Evolutionary conservation across 179 eudicot species (phyloP).

Genomic region (Silene vulgaris): DNA sequence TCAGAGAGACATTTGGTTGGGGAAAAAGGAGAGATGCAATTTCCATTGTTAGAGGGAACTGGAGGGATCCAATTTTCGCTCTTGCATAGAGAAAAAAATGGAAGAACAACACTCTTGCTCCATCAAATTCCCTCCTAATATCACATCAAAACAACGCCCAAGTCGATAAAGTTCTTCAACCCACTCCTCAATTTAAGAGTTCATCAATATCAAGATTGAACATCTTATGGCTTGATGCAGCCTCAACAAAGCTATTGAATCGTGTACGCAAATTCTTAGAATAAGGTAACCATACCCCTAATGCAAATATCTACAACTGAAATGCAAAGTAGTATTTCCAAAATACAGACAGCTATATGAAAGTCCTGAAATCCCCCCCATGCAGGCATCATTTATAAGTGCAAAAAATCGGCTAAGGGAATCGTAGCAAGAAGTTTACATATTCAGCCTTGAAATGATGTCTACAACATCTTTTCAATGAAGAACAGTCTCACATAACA

Average conservation of each 20-base stretch:
- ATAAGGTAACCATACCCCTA: neutral
- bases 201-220: constrained; percentile 1
- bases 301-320: neutral
- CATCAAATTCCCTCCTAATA: neutral
- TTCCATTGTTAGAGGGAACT: neutral
- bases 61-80: neutral
- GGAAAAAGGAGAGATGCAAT: neutral
- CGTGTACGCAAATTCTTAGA: neutral
- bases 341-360: neutral
- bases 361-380: neutral
- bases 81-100: neutral
- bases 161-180: neutral
- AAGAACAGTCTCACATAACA: neutral
- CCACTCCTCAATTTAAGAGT: neutral
- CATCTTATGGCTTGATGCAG: neutral
- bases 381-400: neutral
- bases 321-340: constrained; percentile 3
- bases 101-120: neutral
- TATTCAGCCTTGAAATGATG: neutral
- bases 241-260: neutral
- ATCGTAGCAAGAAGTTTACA: neutral
- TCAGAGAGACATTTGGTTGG: neutral
- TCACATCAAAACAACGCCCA: too few relatives aligned
- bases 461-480: neutral
- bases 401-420: neutral